phyloP scores from a whole-genome alignment of 1,139 yeast genomes.

The Lodderomyces margitis region DNA sequence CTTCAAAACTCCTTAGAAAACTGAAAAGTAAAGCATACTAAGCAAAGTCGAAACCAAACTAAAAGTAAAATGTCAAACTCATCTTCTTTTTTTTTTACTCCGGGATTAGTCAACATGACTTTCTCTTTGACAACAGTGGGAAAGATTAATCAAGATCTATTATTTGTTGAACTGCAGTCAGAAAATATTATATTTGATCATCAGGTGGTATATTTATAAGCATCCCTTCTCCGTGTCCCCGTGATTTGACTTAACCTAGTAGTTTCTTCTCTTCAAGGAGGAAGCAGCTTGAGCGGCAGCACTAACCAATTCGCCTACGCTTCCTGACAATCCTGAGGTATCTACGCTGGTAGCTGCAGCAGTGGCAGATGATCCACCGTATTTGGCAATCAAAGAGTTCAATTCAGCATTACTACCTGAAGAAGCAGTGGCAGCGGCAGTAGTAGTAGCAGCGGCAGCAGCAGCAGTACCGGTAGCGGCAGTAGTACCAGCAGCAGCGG shows the following conservation, averaged over 20 bases:
- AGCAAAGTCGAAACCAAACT: background rate
- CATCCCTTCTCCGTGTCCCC: background rate
- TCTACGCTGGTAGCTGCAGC: slow-evolving; percentile 11
- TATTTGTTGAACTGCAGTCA: slow-evolving; percentile 1
- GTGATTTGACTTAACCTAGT: slow-evolving; percentile 5
- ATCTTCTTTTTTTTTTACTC: background rate
- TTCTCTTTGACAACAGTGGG: background rate
- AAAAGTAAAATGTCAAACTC: slow-evolving; percentile 1
- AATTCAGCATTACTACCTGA: slow-evolving; percentile 8
- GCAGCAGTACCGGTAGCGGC: slow-evolving; percentile 16
- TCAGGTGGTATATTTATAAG: background rate
- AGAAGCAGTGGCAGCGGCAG: slow-evolving; percentile 9
- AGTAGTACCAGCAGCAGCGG: slow-evolving; percentile 14
- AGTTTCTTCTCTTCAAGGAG: slow-evolving; percentile 14
- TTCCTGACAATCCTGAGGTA: slow-evolving; percentile 11
- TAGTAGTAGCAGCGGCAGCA: slow-evolving; percentile 7
- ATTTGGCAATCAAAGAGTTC: slow-evolving; percentile 12
- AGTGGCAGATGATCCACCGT: slow-evolving; percentile 12
- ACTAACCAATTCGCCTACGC: slow-evolving; percentile 12
- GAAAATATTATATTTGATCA: background rate
- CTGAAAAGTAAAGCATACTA: background rate
- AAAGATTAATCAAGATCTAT: background rate
- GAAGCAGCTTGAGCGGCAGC: slow-evolving; percentile 15
- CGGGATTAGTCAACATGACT: background rate
- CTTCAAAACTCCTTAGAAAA: background rate